phyloP scores from a whole-genome alignment of 1,139 yeast species.

The Nadsonia starkeyi-henricii region DNA sequence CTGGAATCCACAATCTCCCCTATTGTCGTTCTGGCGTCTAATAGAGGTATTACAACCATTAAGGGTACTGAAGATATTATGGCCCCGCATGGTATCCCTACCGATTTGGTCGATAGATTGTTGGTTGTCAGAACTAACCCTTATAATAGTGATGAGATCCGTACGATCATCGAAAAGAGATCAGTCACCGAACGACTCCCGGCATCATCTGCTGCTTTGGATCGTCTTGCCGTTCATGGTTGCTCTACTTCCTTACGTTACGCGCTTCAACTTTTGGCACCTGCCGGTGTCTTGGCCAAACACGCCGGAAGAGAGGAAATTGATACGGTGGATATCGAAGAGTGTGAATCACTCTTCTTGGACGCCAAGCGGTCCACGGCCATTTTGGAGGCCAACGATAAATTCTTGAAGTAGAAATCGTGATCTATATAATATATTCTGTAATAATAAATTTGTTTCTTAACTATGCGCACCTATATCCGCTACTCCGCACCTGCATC shows the following conservation, averaged over 20 bases:
- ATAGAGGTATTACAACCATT: conserved; percentile 83
- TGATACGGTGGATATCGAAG: conserved; percentile 60
- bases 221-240: conserved; percentile 59
- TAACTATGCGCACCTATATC: not conserved
- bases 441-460: not conserved
- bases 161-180: conserved; percentile 68
- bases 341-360: conserved; percentile 70
- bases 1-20: conserved; percentile 88
- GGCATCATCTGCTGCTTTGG: conserved; percentile 53
- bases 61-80: conserved; percentile 81
- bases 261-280: conserved; percentile 79
- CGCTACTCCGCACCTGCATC: no score
- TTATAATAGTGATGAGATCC: conserved; percentile 70
- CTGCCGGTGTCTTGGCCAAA: conserved; percentile 72
- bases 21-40: conserved; percentile 85
- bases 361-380: conserved; percentile 80
- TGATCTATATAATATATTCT: not conserved
- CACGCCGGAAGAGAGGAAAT: conserved; percentile 64
- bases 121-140: conserved; percentile 86
- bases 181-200: conserved; percentile 61
- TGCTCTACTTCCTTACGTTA: conserved; percentile 71
- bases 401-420: conserved; percentile 16
- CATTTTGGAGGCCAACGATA: conserved; percentile 38
- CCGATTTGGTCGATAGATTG: conserved; percentile 82
- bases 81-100: conserved; percentile 95